A percentile compares a stretch with the other conserved stretches of the same genome.
Conservation (phyloP, 192 early-diverging fungal genomes). For the Phlyctochytrium arcticum region DNA sequence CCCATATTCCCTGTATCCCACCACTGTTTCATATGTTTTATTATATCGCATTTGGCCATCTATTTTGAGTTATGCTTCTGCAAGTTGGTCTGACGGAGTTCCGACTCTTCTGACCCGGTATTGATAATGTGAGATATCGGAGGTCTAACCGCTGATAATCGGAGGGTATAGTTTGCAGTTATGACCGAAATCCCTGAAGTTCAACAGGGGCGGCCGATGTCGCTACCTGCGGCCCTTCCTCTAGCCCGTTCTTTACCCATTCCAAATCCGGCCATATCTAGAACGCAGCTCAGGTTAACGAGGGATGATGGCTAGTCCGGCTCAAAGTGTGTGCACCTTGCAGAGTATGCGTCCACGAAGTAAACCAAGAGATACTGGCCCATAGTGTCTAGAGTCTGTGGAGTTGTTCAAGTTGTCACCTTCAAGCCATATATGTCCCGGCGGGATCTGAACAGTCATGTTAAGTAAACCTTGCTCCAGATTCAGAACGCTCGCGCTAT, state of each 20-base stretch:
- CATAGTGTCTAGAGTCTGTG: conserved; percentile 86
- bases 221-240: conserved; percentile 15
- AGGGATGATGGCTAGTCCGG: not conserved
- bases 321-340: conserved; percentile 22
- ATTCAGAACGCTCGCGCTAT: not conserved
- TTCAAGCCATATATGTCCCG: conserved; percentile 85
- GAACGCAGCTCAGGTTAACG: not conserved
- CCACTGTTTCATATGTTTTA: too few species aligned
- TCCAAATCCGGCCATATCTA: conserved; percentile 42
- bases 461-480: not conserved
- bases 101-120: too few species aligned
- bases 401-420: conserved; percentile 90
- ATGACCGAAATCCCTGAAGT: too few species aligned
- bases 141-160: too few species aligned
- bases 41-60: too few species aligned
- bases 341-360: conserved; percentile 72
- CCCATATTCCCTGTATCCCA: too few species aligned
- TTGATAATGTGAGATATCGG: too few species aligned
- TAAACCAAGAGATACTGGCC: conserved; percentile 79
- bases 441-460: conserved; percentile 58
- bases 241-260: conserved; percentile 42
- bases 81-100: too few species aligned
- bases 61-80: too few species aligned
- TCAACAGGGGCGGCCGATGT: too few species aligned
- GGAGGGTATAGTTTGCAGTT: too few species aligned